A percentile compares a stretch with the other conserved stretches of the same genome.
These are phyloP conservation scores for Lasiosphaeria ovina DNA, from an alignment of 495 filamentous ascomycete genomes.

Conservation along the genomic window DNA sequence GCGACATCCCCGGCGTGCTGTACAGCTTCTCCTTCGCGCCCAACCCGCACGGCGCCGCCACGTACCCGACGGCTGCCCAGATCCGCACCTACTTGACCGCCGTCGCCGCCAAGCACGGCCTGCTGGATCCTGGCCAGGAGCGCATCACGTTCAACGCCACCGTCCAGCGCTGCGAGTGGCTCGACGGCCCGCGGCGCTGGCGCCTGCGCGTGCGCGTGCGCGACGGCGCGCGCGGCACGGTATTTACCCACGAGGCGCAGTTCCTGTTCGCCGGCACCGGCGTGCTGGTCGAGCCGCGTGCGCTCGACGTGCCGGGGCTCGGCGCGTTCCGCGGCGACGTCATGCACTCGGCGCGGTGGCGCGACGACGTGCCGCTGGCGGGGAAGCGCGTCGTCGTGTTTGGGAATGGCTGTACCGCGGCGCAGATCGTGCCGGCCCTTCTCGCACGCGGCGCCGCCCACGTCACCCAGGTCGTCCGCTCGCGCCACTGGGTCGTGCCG, in stretches of 20 bases:
- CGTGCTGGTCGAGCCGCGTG: constrained; percentile 39
- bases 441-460: constrained; percentile 16
- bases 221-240: too few species aligned
- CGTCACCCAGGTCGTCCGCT: constrained; percentile 38
- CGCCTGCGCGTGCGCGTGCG: constrained; percentile 16
- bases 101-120: constrained; percentile 56
- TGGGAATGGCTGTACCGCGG: constrained; percentile 59
- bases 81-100: constrained; percentile 58
- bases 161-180: constrained; percentile 58
- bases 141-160: constrained; percentile 57
- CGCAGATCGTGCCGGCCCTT: constrained; percentile 44
- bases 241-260: constrained; percentile 29
- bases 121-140: constrained; percentile 46
- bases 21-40: constrained; percentile 64
- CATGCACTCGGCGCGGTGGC: constrained; percentile 61
- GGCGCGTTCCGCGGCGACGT: constrained; percentile 55
- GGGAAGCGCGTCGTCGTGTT: constrained; percentile 58
- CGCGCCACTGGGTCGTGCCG: constrained; percentile 39
- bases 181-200: constrained; percentile 48
- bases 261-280: constrained; percentile 53
- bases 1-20: constrained; percentile 44
- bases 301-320: constrained; percentile 49
- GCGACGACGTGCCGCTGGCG: constrained; percentile 41
- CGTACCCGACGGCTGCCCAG: constrained; percentile 55
- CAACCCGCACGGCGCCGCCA: constrained; percentile 57